Base-by-base conservation (phyloP, 1,139 yeast genomes). In the Meyerozyma elateridarum region DNA sequence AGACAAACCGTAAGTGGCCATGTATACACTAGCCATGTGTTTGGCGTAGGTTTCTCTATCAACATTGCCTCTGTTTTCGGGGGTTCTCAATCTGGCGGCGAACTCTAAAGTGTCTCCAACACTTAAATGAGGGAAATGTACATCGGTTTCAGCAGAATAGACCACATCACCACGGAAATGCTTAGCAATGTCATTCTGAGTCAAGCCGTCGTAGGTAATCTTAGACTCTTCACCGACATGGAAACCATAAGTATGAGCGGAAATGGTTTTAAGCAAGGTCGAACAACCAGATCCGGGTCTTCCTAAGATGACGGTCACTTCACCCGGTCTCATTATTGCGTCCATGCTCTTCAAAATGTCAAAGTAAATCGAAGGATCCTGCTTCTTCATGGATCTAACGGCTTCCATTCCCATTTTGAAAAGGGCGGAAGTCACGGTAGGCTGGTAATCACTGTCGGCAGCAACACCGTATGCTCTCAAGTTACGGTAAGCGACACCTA, bases 261-360 rank as follows among this genome's bases (percentile, higher is more conserved):
- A 73, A 38, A 84, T 69, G 1, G 91, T 71, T 48, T 82, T 83
- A 46, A 85, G 59, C 32, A 83, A 69, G 2, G 95, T 83, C 2
- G 94, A 73, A 56, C 94, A 85, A 37, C 95, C 95, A 17, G 89
- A 76, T 49, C 93, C 93, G 0, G 93, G 93, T 52, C 89, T 73
- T 27, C 93, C 93, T 25, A 83, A 59, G 1, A 83, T 93, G 31
- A 84, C 85, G 4, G 85, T 73, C 34, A 84, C 64, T 46, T 82
- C 85, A 34, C 94, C 89, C 0, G 91, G 83, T 28, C 64, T 61
- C 40, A 80, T 62, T 5, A 78, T 46, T 17, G 83, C 89, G 42
- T 81, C 85, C 78, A 81, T 77, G 15, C 79, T 66, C 46, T 76
- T 73, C 44, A 80, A 58, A 39, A 83, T 83, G 37, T 79, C 79